Evolutionary conservation across 1,284 basidiomycete species (phyloP).

Genomic region (Cryptococcus neoformans): DNA sequence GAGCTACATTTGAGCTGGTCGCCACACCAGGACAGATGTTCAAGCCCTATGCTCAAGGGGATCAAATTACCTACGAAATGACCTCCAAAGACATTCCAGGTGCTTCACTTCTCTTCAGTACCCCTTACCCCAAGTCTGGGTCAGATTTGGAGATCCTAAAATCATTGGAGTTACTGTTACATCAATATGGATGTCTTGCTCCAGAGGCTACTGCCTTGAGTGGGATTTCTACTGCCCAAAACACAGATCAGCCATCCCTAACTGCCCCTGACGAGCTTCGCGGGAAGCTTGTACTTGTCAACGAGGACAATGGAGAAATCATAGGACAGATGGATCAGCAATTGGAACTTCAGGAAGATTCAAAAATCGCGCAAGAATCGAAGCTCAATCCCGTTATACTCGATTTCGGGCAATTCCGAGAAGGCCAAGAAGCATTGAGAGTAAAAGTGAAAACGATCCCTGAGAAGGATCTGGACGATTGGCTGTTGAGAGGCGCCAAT

Average conservation of each 20-base stretch:
- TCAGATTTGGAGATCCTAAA: conserved; percentile 60
- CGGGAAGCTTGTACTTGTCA: conserved; percentile 67
- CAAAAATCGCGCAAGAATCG: conserved; percentile 52
- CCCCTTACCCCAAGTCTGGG: conserved; percentile 47
- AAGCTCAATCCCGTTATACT: conserved; percentile 66
- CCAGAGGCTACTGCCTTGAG: conserved; percentile 27
- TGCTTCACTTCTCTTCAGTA: conserved; percentile 49
- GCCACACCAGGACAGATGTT: conserved; percentile 35
- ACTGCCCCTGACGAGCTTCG: conserved; percentile 54
- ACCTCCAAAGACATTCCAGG: conserved; percentile 34
- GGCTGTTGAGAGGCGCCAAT: conserved; percentile 67
- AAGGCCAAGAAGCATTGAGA: conserved; percentile 45
- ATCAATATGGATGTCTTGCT: conserved; percentile 59
- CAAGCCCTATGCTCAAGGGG: conserved; percentile 10
- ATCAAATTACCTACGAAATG: conserved; percentile 32
- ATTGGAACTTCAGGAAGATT: conserved; percentile 60
- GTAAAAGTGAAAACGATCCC: conserved; percentile 57
- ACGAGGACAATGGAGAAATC: conserved; percentile 69
- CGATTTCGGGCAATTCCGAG: conserved; percentile 59
- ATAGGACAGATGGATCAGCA: conserved; percentile 66
- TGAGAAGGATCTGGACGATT: conserved; percentile 62
- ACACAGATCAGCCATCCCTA: background rate
- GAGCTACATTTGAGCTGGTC: conserved; percentile 43
- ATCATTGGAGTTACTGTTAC: conserved; percentile 65
- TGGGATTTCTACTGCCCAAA: conserved; percentile 10